Conservation (phyloP, 2,329 filamentous ascomycete genomes). For the Didymella exigua region DNA sequence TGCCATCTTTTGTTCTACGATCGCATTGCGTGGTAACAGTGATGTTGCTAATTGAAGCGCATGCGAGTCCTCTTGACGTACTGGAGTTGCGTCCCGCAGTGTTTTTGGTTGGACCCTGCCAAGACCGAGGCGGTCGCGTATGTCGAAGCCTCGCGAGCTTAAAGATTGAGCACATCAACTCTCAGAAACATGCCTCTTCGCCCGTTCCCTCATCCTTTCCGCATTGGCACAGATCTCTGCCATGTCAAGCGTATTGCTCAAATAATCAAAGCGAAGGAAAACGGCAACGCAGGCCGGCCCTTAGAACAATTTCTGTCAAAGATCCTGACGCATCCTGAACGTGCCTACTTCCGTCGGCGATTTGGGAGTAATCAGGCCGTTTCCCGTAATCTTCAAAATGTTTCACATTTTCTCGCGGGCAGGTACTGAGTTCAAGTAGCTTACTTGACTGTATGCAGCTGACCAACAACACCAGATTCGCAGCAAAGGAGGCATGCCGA, state of each 20-base stretch:
- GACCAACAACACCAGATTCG: constrained; percentile 47
- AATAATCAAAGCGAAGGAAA: constrained; percentile 54
- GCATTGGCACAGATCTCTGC: constrained; percentile 81
- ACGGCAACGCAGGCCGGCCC: constrained; percentile 4
- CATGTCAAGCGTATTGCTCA: constrained; percentile 67
- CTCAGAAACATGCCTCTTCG: constrained; percentile 48
- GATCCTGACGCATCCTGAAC: constrained; percentile 42
- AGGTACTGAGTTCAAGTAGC: constrained; percentile 29
- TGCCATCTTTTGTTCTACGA: no score
- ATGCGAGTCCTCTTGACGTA: no score
- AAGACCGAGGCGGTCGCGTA: not conserved
- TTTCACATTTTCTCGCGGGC: constrained; percentile 43
- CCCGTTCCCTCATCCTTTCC: constrained; percentile 68
- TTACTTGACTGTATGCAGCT: not conserved
- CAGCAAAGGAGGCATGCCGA: constrained; percentile 58
- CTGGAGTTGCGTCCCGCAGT: not conserved
- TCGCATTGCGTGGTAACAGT: no score
- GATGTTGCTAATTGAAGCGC: no score
- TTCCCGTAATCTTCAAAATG: constrained; percentile 20
- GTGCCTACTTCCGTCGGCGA: constrained; percentile 37
- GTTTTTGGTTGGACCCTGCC: constrained; percentile 4
- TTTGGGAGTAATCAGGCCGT: constrained; percentile 26
- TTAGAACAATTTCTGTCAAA: constrained; percentile 30
- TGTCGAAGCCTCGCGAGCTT: not conserved
- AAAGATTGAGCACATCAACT: not conserved